Percentiles rank a stretch among this genome's conserved stretches.
These are phyloP conservation scores for Vanrija humicola DNA, from an alignment of 1,284 basidiomycete species.

Conservation along the genomic window DNA sequence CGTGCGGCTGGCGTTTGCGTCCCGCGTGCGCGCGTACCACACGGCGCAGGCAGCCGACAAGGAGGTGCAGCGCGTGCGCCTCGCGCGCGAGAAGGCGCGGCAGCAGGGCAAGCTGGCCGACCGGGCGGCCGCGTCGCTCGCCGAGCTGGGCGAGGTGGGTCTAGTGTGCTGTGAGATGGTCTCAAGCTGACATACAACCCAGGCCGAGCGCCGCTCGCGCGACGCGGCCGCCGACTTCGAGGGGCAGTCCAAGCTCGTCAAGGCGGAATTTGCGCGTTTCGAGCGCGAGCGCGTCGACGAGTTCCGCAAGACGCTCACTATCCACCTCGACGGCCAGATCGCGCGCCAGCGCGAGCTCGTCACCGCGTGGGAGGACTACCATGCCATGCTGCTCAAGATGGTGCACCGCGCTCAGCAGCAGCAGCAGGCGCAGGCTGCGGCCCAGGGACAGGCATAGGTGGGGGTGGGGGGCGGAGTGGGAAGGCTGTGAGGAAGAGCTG, in stretches of 20 bases:
- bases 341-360: slow-evolving; percentile 39
- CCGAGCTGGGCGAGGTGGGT: slow-evolving; percentile 71
- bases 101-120: slow-evolving; percentile 60
- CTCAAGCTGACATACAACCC: slow-evolving; percentile 1
- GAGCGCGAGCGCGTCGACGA: slow-evolving; percentile 82
- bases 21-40: slow-evolving; percentile 76
- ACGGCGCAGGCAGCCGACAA: slow-evolving; percentile 74
- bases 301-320: slow-evolving; percentile 41
- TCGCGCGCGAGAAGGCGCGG: slow-evolving; percentile 74
- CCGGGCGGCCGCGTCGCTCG: slow-evolving; percentile 52
- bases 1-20: slow-evolving; percentile 68
- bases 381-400: slow-evolving; percentile 35
- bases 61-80: slow-evolving; percentile 67
- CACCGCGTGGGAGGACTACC: slow-evolving; percentile 43
- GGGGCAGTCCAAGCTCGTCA: slow-evolving; percentile 77
- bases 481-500: too few relatives aligned
- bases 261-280: slow-evolving; percentile 86
- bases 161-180: not conserved
- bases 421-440: slow-evolving; percentile 2
- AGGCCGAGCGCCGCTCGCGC: slow-evolving; percentile 77
- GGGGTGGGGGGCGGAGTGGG: too few relatives aligned
- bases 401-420: slow-evolving; percentile 33
- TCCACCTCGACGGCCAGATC: slow-evolving; percentile 41
- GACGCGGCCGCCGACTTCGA: slow-evolving; percentile 85
- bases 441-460: not conserved